Percentiles rank a stretch among this genome's conserved stretches.
Evolutionary conservation across 208 protist species (phyloP).

Genomic region (Leishmania mexicana): DNA sequence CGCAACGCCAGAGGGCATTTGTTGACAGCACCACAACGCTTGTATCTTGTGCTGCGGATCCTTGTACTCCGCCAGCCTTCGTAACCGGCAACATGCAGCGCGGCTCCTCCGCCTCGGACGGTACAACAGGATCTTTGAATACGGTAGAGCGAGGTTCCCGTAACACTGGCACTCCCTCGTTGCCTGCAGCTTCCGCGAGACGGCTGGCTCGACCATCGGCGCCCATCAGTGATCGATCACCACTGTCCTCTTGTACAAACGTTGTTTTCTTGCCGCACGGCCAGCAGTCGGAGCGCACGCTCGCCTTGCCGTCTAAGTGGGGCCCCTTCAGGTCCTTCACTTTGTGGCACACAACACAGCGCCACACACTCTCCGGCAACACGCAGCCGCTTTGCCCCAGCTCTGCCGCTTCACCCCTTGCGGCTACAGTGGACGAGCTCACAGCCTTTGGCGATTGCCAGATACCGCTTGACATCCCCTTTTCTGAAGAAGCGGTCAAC

Average conservation of each 20-base stretch:
- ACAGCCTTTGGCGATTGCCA: no score
- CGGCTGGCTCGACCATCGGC: background rate
- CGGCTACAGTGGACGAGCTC: no score
- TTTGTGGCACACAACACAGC: background rate
- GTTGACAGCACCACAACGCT: background rate
- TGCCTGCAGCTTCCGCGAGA: background rate
- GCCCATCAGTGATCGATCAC: background rate
- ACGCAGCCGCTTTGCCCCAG: no score
- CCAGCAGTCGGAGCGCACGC: slow-evolving; percentile 1
- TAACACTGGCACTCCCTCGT: background rate
- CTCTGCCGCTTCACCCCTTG: no score
- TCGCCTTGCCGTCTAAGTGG: background rate
- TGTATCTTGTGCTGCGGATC: background rate
- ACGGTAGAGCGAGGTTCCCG: background rate
- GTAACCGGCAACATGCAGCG: background rate
- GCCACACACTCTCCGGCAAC: background rate
- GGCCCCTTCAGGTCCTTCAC: background rate
- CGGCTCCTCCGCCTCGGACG: background rate
- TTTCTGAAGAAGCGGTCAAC: no score
- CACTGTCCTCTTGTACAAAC: background rate
- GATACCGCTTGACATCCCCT: no score
- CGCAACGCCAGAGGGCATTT: background rate
- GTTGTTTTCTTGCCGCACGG: background rate
- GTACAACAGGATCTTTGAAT: background rate
- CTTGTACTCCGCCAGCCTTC: background rate